Base-by-base conservation (phyloP, 306 rosid species). In the Begonia loranthoides region DNA sequence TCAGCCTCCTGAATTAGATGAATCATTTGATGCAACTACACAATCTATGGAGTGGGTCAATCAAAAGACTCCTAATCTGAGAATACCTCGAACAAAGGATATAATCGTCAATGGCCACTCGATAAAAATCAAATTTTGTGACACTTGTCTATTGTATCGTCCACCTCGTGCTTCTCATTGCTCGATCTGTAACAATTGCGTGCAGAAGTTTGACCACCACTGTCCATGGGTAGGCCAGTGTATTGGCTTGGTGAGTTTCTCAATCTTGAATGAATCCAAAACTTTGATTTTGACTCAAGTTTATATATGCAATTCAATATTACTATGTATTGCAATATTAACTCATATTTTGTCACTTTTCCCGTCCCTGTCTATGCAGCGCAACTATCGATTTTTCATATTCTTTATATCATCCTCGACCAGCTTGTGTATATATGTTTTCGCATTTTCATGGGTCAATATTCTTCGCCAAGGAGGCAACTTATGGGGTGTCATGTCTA, bases 221-320 rank as follows among this genome's bases (percentile, higher is more conserved):
- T 89, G 95, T 70, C 97, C 95, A 15, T 84, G 97, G 97, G 95
- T 89, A 63, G 97, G 97, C 55, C 95, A 89, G 62, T 89, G 97
- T 52, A 84, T 89, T 75, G 97, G 84, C 62, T 52, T 66, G 55
- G 97, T 89, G 66, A 80, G 87, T 73, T 66, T 28, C 36, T 28
- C 36, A 7, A 28, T 28, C 36, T 28, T 28, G 9, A 28, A 5
- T 28, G 36, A 5, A 28, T 28, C 9, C 36, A 28, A 28, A 28
- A 28, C 36, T 28, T 28, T 3, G 0, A 28, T 28, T 28, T 28
- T 28, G 6, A 28, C 36, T 0, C 3, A 28, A 28, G 36, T 28
- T 28, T 28, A 28, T 28, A 8, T 28, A 28, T 28, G 36, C 36
- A 28, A 28, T 28, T 28, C 36, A 28, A 28, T 28, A 6, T n/a